phyloP scores from a whole-genome alignment of 306 rosid genomes.

The Acacia crassicarpa region DNA sequence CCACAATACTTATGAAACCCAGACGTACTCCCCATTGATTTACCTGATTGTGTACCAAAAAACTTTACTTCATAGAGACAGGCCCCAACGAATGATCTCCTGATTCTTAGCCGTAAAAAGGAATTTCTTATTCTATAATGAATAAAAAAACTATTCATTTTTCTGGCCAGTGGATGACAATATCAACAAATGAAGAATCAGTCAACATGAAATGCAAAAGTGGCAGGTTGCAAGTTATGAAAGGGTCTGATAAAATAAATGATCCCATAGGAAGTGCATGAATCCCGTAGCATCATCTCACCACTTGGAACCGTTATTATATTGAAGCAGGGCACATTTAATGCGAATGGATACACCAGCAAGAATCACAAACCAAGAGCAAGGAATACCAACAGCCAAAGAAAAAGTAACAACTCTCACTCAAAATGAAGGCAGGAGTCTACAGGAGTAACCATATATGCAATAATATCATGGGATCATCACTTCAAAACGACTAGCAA shows the following conservation, averaged over 20 bases:
- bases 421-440: conserved; percentile 27
- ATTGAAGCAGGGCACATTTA: conserved; percentile 19
- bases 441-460: conserved; percentile 8
- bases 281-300: conserved; percentile 36
- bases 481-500: conserved; percentile 30
- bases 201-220: conserved; percentile 29
- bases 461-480: conserved; percentile 31
- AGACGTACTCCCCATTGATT: conserved; percentile 21
- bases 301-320: conserved; percentile 27
- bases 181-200: conserved; percentile 28
- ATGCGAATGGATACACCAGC: conserved; percentile 30
- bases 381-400: conserved; percentile 32
- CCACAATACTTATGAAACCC: conserved; percentile 26
- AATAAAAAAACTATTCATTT: conserved; percentile 29
- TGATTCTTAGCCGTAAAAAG: conserved; percentile 22
- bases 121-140: conserved; percentile 22
- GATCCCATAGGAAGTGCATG: conserved; percentile 17
- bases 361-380: conserved; percentile 33
- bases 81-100: conserved; percentile 20
- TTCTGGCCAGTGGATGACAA: conserved; percentile 33
- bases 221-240: conserved; percentile 21
- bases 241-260: conserved; percentile 8
- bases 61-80: conserved; percentile 6
- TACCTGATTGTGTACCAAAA: conserved; percentile 25
- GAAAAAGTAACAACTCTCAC: conserved; percentile 30